A percentile compares a stretch with the other conserved stretches of the same genome.
phyloP scores from a whole-genome alignment of 202 grass and related monocot species.

The Schoenoplectus triqueter region DNA sequence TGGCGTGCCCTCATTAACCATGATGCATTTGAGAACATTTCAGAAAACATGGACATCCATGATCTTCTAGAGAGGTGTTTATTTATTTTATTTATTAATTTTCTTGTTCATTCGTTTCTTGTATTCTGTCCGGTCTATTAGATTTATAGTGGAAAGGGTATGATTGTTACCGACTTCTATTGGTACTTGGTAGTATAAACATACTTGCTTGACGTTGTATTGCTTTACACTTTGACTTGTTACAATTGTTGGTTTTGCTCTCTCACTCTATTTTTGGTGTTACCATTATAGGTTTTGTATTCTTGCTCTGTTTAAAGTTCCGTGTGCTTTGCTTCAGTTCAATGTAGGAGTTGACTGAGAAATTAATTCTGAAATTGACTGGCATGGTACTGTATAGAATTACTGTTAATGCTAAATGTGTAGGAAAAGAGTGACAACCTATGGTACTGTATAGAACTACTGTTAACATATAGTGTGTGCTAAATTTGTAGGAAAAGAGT shows the following conservation, averaged over 20 bases:
- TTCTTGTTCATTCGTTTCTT: neutral
- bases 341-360: constrained; percentile 9
- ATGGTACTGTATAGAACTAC: neutral
- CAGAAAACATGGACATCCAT: constrained; percentile 78
- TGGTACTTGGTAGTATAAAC: neutral
- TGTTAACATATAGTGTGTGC: neutral
- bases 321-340: neutral
- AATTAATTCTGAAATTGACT: neutral
- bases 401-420: constrained; percentile 23
- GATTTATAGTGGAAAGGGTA: neutral
- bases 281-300: neutral
- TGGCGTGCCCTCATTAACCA: constrained; percentile 64
- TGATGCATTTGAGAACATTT: constrained; percentile 51
- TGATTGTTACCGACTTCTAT: neutral
- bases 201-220: neutral
- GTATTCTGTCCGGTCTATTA: neutral
- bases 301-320: neutral
- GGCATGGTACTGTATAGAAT: neutral
- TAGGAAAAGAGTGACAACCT: constrained; percentile 91
- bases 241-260: neutral
- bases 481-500: constrained; percentile 73
- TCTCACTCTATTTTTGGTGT: neutral
- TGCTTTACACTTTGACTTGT: neutral
- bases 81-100: constrained; percentile 4
- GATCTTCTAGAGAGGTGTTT: constrained; percentile 89